Percentiles rank a stretch among this genome's conserved stretches.
phyloP scores from a whole-genome alignment of 306 rosid genomes.

The Cyclanthera cordifolia region DNA sequence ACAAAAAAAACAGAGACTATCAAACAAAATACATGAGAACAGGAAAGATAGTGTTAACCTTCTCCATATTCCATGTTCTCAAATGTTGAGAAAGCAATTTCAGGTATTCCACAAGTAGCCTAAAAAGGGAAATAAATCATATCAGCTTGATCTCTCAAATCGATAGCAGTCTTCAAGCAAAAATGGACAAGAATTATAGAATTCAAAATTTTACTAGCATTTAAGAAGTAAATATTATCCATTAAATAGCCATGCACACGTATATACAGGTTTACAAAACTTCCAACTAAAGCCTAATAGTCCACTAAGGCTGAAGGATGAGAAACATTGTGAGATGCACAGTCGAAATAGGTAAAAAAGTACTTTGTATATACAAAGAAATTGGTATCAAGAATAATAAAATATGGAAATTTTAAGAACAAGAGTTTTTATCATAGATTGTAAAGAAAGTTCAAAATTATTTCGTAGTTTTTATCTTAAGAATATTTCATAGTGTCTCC shows the following conservation, averaged over 20 bases:
- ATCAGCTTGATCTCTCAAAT: conserved; percentile 25
- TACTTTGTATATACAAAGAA: background rate
- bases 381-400: background rate
- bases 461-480: too few species aligned
- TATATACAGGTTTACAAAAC: background rate
- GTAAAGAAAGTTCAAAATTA: background rate
- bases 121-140: conserved; percentile 23
- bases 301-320: background rate
- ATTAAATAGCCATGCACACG: background rate
- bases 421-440: background rate
- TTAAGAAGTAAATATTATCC: background rate
- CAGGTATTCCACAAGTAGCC: conserved; percentile 97
- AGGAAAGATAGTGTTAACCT: conserved; percentile 38
- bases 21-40: conserved; percentile 13
- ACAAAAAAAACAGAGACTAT: background rate
- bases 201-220: background rate
- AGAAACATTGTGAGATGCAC: background rate
- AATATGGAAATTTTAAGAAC: background rate
- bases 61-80: conserved; percentile 97
- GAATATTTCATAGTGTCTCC: background rate
- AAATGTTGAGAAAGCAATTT: conserved; percentile 82
- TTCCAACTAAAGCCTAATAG: background rate
- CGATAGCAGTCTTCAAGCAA: conserved; percentile 6
- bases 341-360: background rate
- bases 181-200: background rate